Evolutionary conservation across 2,329 filamentous ascomycete species (phyloP).

Genomic region (Venturia nashicola): DNA sequence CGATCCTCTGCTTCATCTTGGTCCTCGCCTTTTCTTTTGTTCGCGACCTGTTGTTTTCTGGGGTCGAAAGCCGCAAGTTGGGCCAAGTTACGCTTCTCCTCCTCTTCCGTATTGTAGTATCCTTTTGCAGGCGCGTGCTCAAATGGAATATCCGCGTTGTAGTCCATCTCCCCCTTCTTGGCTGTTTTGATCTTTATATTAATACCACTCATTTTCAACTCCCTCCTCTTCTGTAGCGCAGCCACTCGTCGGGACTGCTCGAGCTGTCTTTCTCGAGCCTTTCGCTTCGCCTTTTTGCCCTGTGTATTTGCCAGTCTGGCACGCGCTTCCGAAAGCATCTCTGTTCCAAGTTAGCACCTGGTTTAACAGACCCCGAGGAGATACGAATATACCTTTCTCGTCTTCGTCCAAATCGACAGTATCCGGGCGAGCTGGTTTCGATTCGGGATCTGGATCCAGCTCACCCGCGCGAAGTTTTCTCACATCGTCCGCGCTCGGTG

Average conservation of each 20-base stretch:
- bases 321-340: conserved; percentile 96
- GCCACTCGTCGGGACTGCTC: conserved; percentile 88
- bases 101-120: conserved; percentile 87
- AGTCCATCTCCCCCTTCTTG: conserved; percentile 97
- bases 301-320: conserved; percentile 95
- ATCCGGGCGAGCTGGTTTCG: conserved; percentile 87
- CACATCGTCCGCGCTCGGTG: conserved; percentile 66
- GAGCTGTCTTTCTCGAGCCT: conserved; percentile 87
- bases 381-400: conserved; percentile 50
- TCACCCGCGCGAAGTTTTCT: conserved; percentile 81
- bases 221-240: conserved; percentile 83
- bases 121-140: conserved; percentile 81
- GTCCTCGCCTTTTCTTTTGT: conserved; percentile 84
- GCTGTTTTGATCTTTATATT: conserved; percentile 90
- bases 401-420: conserved; percentile 98
- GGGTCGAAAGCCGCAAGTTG: conserved; percentile 82
- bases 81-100: conserved; percentile 67
- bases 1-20: conserved; percentile 67
- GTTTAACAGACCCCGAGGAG: not conserved
- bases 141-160: conserved; percentile 97
- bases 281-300: conserved; percentile 97
- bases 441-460: conserved; percentile 93
- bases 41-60: conserved; percentile 77
- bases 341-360: conserved; percentile 23
- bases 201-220: conserved; percentile 94